Base-by-base conservation (phyloP, 164 flowering plant genomes). In the Sextonia rubra region DNA sequence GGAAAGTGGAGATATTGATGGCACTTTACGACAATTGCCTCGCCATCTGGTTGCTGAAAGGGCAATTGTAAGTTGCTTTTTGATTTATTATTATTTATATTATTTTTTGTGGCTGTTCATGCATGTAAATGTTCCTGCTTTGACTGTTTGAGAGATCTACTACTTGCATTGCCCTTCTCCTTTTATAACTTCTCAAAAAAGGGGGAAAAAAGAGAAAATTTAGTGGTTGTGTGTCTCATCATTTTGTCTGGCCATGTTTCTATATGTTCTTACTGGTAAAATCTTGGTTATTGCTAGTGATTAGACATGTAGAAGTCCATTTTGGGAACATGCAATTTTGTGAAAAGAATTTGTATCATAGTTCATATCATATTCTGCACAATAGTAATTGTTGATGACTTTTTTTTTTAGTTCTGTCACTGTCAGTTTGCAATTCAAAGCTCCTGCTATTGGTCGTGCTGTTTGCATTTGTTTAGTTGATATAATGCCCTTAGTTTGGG, bases 11-110 rank as follows among this genome's bases (percentile, higher is more conserved):
- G 96, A 91, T 85, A 82, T 90, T 77, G 97, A 88, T 2, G 96
- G 94, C 72, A 88, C 96, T 3, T 78, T 93, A 55, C 88, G 81
- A 82, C 89, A 81, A 72, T 79, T 94, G 72, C 97, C 98, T 63
- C 87, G 91, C 64, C 69, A 91, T 80, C 71, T 92, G 71, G 86
- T 91, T 81, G 95, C 98, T 73, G 99, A 94, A 84, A 89, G 87
- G 76, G 90, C 99, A 66, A 77, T 94, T 65, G 99, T 94, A 87
- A 85, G 94, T 82, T 61, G 68, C 52, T 78, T 27, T 15, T n/a
- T n/a, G n/a, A n/a, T n/a, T n/a, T n/a, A n/a, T n/a, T n/a, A n/a
- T n/a, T n/a, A n/a, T n/a, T n/a, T n/a, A n/a, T n/a, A n/a, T n/a
- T n/a, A n/a, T n/a, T n/a, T n/a, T 52, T 15, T 52, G 58, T 52